These are phyloP conservation scores for Ascochyta pisi DNA, from an alignment of 2,329 filamentous ascomycete species.

Conservation along the genomic window DNA sequence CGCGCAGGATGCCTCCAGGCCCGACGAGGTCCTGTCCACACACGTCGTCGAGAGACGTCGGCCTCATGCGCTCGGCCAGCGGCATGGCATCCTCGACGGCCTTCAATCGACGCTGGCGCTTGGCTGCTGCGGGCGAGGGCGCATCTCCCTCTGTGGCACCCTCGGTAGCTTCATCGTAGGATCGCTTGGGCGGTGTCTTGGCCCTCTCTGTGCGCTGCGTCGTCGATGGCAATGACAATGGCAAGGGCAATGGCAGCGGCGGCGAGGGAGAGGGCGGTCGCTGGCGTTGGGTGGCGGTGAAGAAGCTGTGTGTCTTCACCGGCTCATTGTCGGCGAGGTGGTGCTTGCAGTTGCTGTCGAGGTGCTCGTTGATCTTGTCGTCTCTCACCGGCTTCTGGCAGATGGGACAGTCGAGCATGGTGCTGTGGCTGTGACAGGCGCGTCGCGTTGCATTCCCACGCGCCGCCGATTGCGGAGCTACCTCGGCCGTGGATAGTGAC, in stretches of 20 bases:
- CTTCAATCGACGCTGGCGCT: constrained; percentile 63
- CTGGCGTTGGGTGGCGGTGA: constrained; percentile 59
- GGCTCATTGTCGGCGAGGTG: constrained; percentile 64
- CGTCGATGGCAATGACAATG: not conserved
- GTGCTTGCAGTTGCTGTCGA: constrained; percentile 80
- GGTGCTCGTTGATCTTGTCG: constrained; percentile 83
- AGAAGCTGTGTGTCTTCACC: constrained; percentile 57
- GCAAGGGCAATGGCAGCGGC: constrained; percentile 16
- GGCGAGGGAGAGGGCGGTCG: constrained; percentile 26
- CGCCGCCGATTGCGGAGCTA: constrained; percentile 21
- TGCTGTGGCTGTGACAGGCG: constrained; percentile 12
- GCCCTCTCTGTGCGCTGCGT: constrained; percentile 16
- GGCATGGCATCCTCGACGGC: constrained; percentile 75
- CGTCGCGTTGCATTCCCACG: constrained; percentile 15
- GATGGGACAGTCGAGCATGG: constrained; percentile 78
- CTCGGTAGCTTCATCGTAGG: constrained; percentile 30
- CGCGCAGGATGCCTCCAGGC: constrained; percentile 79
- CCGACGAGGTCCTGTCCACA: constrained; percentile 93
- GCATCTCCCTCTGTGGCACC: constrained; percentile 26
- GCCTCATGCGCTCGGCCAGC: constrained; percentile 92
- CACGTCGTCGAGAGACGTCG: constrained; percentile 81
- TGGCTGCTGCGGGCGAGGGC: constrained; percentile 42
- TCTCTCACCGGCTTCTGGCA: constrained; percentile 76
- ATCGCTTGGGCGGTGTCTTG: constrained; percentile 41
- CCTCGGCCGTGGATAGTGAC: constrained; percentile 18